Base-by-base conservation (phyloP, 2,329 filamentous ascomycete species). In the Capronia epimyces region DNA sequence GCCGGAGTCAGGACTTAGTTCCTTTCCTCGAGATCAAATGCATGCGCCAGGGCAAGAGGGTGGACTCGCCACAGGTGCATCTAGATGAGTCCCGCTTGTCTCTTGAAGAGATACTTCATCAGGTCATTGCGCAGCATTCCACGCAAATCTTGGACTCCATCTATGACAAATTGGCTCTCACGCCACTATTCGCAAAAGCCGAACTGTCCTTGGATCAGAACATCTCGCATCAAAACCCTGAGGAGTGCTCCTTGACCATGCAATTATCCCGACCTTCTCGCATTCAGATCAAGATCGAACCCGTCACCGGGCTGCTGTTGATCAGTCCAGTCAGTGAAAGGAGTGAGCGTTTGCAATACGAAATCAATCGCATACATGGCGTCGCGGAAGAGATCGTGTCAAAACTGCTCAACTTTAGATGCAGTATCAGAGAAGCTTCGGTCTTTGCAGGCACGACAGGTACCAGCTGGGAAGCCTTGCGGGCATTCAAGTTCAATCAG, bases 21-120 rank as follows among this genome's bases (percentile, higher is more conserved):
- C 64, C 72, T 7, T 63, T 60, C 49, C 60, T 75, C 32, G 66
- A 66, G 21, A 50, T 75, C 49, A 83, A 88, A 58, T 98, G 93
- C 91, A 89, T 94, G 67, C 82, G 87, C 50, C 84, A 91, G 63
- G 84, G 83, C 56, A 83, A 85, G 60, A 86, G 91, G 65, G 80
- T 89, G 34, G 77, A 79, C 55, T 80, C 85, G 50, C 71, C 74
- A n/a, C 70, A 80, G n/a, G 75, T 96, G 22, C 66, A 76, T 1
- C 75, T 95, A 27, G 79, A 94, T 63, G 71, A 78, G 40, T 71
- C 79, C 36, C 72, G 77, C 10, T 75, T 97, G 18, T 93, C 86
- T 2, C 77, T 87, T 43, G 88, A 95, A 64, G 65, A 71, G 3
- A 78, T 95, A 2, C 69, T 98, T 37, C 84, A 84, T 60, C 77